Evolutionary conservation across 805 yeast species (phyloP), one percentile per base, ranked within the genome.

Genomic region (Suhomyces kilbournensis): DNA sequence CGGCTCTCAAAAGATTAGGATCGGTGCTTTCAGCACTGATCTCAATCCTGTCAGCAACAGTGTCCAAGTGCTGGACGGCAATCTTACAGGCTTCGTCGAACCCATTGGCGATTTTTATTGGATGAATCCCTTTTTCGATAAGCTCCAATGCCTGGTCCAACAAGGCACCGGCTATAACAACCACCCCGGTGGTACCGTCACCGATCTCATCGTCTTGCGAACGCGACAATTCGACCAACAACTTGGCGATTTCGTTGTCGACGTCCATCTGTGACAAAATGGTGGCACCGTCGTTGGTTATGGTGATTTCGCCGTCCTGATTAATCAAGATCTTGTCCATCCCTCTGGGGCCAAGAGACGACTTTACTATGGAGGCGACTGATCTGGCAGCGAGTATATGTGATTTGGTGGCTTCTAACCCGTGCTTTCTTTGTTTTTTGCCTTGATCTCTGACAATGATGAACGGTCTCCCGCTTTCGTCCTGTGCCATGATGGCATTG

Each of bases 181-280:
- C 98, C 26, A 94, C 99, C 66, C 98, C 98, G 4, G 99, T 94
- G 26, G 99, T 94, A 66, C 99, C 99, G 69, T 93, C 99, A 52
- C 99, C 99, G 67, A 93, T 90, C 74, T 93, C 98, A 68, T 94
- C 97, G 70, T 93, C 99, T 77, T 93, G 99, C 25, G 97, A 89
- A 69, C 83, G 88, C 28, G 97, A 88, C 58, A 94, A 80, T 72
- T 96, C 97, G 17, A 94, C 99, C 65, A 94, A 76, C 55, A 94
- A 78, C 72, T 94, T 94, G 59, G 99, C 99, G 61, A 94, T 91
- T 73, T 94, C 96, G 70, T 88, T 92, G 60, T 91, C 96, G 58
- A 94, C 79, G 69, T 94, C 96, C 97, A 94, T 94, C 68, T 91
- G 97, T 7, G 96, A 81, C 61, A 94, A 75, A 63, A 94, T 96